Evolutionary conservation across 2,329 filamentous ascomycete species (phyloP).

Genomic region (Aspergillus sp.): DNA sequence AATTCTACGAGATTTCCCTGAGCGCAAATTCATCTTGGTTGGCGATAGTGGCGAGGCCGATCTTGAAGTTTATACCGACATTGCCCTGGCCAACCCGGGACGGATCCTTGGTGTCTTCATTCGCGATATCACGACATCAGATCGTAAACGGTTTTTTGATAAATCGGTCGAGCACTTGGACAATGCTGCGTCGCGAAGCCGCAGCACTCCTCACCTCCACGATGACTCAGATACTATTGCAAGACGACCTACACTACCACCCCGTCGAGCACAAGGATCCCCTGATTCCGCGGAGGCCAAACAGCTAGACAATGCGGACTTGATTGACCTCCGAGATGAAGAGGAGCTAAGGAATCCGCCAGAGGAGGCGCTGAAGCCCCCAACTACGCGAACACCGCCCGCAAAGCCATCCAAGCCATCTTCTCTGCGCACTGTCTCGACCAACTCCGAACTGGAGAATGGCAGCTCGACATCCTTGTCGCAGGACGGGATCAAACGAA

Average conservation of each 20-base stretch:
- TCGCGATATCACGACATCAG: slow-evolving; percentile 84
- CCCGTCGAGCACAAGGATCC: slow-evolving; percentile 31
- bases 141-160: slow-evolving; percentile 75
- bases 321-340: slow-evolving; percentile 43
- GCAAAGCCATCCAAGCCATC: slow-evolving; percentile 46
- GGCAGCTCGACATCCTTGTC: slow-evolving; percentile 9
- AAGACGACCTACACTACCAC: slow-evolving; percentile 41
- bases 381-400: slow-evolving; percentile 33
- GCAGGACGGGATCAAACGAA: slow-evolving; percentile 30
- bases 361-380: slow-evolving; percentile 16
- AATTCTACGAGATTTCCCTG: slow-evolving; percentile 84
- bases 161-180: slow-evolving; percentile 48
- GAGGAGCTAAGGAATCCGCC: slow-evolving; percentile 15
- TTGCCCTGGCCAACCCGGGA: slow-evolving; percentile 80
- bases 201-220: slow-evolving; percentile 25
- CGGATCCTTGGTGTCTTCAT: slow-evolving; percentile 88
- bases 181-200: slow-evolving; percentile 19
- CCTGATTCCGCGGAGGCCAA: slow-evolving; percentile 19
- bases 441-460: slow-evolving; percentile 16
- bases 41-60: slow-evolving; percentile 97
- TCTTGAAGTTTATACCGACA: slow-evolving; percentile 92
- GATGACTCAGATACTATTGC: slow-evolving; percentile 27
- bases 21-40: slow-evolving; percentile 84
- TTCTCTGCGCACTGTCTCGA: slow-evolving; percentile 37
- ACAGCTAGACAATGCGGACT: slow-evolving; percentile 30